Evolutionary conservation across 1,284 basidiomycete genomes (phyloP).

Genomic region (Ceraceosorus bombacis): DNA sequence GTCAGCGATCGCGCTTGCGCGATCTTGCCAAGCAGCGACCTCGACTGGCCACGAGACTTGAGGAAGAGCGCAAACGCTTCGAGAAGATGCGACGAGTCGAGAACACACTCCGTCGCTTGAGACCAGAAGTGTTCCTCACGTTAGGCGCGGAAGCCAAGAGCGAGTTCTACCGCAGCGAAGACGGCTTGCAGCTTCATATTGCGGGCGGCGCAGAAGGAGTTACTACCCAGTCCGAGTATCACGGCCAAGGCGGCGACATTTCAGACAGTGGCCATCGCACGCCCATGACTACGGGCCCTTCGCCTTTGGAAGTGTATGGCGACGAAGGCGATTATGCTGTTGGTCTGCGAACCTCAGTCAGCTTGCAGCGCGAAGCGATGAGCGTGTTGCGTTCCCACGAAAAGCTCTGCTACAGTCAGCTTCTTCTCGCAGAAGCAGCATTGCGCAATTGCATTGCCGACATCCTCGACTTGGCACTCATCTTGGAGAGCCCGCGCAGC

Average conservation of each 20-base stretch:
- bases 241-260: background rate
- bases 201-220: background rate
- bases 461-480: background rate
- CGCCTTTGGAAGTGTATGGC: background rate
- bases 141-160: background rate
- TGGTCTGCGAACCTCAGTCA: background rate
- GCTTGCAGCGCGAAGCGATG: background rate
- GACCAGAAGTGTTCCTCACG: background rate
- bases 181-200: too few relatives aligned
- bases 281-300: background rate
- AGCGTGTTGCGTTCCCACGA: background rate
- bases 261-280: background rate
- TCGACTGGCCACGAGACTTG: background rate
- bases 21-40: background rate
- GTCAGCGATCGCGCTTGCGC: background rate
- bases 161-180: background rate
- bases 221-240: background rate
- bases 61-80: background rate
- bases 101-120: background rate
- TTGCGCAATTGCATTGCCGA: background rate
- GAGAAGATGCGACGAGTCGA: slow-evolving; percentile 1
- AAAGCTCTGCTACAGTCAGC: background rate
- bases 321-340: background rate
- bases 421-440: background rate
- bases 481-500: background rate